Evolutionary conservation across 208 protist species (phyloP), one percentile per base, ranked within the genome.

Genomic region (Naegleria lovaniensis): DNA sequence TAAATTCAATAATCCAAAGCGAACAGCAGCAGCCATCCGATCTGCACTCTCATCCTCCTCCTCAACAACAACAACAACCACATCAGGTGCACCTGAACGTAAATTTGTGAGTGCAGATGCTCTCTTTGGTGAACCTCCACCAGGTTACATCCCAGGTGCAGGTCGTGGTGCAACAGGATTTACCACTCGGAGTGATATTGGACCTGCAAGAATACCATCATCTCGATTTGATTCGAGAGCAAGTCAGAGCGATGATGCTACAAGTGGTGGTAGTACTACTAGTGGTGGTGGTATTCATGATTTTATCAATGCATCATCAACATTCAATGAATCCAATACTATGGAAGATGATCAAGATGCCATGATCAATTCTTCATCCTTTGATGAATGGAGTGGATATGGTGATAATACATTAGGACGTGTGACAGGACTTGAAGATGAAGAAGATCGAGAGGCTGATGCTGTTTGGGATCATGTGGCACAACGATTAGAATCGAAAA

Each of bases 161-260:
- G 96, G 96, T 41, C 93, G 96, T 90, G 96, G 95, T 90, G 96
- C 96, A 13, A 93, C 92, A 5, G 96, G 96, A 85, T 98, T 98
- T 92, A 98, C 96, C 9, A 98, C 96, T 1, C 93, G 96, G 52
- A 96, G 93, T 22, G 96, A 98, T 93, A 97, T 98, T 75, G 96
- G 96, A 59, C 92, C 94, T 0, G 96, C 95, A 38, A 90, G 93
- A 19, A 29, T 67, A 22, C 55, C 55, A 22, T 67, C 55, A 67
- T 9, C 5, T 7, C 43, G 43, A 48, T 48, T 48, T 48, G 43
- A 48, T 48, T 48, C 43, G n/a, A n/a, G n/a, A n/a, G n/a, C n/a
- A n/a, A n/a, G n/a, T n/a, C n/a, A n/a, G n/a, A n/a, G n/a, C n/a
- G n/a, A n/a, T n/a, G n/a, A n/a, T n/a, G n/a, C n/a, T n/a, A n/a